Evolutionary conservation across 331 rosid species (phyloP).

Genomic region (Malus hybrid): DNA sequence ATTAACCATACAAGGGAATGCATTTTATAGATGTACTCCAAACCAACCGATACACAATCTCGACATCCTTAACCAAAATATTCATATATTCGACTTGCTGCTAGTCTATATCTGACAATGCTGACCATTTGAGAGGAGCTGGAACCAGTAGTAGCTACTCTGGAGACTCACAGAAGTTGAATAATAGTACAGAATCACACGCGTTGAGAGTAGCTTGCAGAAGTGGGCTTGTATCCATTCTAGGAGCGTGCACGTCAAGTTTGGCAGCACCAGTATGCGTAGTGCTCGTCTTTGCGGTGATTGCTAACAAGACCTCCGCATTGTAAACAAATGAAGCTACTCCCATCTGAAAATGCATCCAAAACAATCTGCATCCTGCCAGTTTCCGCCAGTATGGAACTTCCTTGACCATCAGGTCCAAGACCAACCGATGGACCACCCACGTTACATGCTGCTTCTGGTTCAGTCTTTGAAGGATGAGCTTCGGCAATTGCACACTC

Average conservation of each 20-base stretch:
- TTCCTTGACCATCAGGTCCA: too few relatives aligned
- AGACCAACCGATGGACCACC: too few relatives aligned
- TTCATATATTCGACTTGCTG: slow-evolving; percentile 1
- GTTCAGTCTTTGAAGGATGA: too few relatives aligned
- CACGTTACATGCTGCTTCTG: too few relatives aligned
- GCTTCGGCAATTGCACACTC: too few relatives aligned
- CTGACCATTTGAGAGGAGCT: not conserved
- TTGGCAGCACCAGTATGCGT: slow-evolving; percentile 81
- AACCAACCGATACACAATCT: slow-evolving; percentile 9
- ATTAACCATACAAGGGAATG: not conserved
- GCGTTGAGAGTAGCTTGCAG: slow-evolving; percentile 20
- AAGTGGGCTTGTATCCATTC: not conserved
- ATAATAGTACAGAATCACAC: not conserved
- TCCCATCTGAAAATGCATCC: too few relatives aligned
- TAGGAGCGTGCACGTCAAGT: slow-evolving; percentile 6
- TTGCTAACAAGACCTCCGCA: too few relatives aligned
- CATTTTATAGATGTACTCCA: slow-evolving; percentile 11
- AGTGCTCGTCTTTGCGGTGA: slow-evolving; percentile 52
- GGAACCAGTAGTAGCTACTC: not conserved
- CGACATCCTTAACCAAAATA: slow-evolving; percentile 9
- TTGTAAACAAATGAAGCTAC: too few relatives aligned
- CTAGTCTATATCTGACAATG: slow-evolving; percentile 5
- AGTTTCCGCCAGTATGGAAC: too few relatives aligned
- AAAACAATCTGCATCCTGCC: too few relatives aligned
- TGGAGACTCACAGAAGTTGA: not conserved